Evolutionary conservation across 768 basidiomycete genomes (phyloP), one percentile per base, ranked within the genome.

Genomic region (Serendipita sp.): DNA sequence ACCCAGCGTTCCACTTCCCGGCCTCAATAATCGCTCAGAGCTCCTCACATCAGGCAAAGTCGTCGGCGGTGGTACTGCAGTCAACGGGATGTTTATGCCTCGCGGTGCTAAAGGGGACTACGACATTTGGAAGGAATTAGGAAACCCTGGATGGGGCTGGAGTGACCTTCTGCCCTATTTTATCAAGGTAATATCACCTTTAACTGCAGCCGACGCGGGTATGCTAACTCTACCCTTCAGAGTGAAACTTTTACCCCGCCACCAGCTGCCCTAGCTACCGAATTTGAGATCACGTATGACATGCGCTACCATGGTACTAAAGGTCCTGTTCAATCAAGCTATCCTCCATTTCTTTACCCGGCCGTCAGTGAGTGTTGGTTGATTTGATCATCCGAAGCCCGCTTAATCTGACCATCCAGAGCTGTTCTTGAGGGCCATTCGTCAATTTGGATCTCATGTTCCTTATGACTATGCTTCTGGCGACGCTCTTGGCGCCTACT

Each of bases 281-380:
- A 64, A 4, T 53, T 64, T 48, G 36, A 34, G 33, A 53, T 64
- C 10, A 64, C 63, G 8, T 62, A 53, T 34, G 48, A 64, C 27
- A 44, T 64, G 29, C n/a, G 29, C 5, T 27, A 23, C 8, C 50
- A 53, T 29, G 63, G 63, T 10, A 53, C 44, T 15, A 34, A 48
- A 36, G 50, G 48, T 3, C 63, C 63, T 13, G 36, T 64, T 10
- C 48, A 64, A 4, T 10, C 50, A 13, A 64, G 63, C 37, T 64
- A 53, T 48, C 63, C 63, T 1, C 27, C 63, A 18, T 64, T 31
- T 27, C 48, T 48, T 15, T 64, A 29, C 13, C 63, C 63, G 18
- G 63, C 46, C 45, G 33, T 37, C 36, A 64, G 63, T 64, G 18
- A n/a, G 63, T 64, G 27, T 23, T 13, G 5, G 40, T 18, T 40